Evolutionary conservation across 148 eudicot genomes (phyloP).

Genomic region (Selenicereus undatus): DNA sequence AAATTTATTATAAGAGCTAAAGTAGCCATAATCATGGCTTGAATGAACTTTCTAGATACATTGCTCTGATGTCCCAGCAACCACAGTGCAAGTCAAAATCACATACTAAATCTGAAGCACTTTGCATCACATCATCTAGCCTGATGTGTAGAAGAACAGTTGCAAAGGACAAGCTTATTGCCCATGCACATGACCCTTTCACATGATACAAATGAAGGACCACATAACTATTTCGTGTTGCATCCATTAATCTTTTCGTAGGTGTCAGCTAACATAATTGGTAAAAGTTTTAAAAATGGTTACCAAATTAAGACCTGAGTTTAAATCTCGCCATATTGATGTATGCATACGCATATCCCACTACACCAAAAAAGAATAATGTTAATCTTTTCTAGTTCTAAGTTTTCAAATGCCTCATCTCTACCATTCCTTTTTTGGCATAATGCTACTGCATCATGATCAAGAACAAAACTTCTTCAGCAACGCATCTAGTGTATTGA

Average conservation of each 20-base stretch:
- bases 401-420: not conserved
- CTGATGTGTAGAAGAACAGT: not conserved
- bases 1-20: not conserved
- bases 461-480: not conserved
- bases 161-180: slow-evolving; percentile 8
- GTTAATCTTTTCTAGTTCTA: not conserved
- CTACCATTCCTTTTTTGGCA: not conserved
- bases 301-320: no score
- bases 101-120: not conserved
- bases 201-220: slow-evolving; percentile 18
- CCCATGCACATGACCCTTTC: slow-evolving; percentile 17
- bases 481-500: not conserved
- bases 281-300: no score
- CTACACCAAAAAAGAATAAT: no score
- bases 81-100: not conserved
- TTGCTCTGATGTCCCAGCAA: not conserved
- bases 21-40: not conserved
- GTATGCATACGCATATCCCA: no score
- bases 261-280: no score
- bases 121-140: not conserved
- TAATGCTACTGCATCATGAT: not conserved
- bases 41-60: not conserved
- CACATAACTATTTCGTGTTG: not conserved
- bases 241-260: not conserved
- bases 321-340: no score